A percentile compares a stretch with the other conserved stretches of the same genome.
phyloP scores from a whole-genome alignment of 495 filamentous ascomycete genomes.

The Tuber microsphaerosporum region DNA sequence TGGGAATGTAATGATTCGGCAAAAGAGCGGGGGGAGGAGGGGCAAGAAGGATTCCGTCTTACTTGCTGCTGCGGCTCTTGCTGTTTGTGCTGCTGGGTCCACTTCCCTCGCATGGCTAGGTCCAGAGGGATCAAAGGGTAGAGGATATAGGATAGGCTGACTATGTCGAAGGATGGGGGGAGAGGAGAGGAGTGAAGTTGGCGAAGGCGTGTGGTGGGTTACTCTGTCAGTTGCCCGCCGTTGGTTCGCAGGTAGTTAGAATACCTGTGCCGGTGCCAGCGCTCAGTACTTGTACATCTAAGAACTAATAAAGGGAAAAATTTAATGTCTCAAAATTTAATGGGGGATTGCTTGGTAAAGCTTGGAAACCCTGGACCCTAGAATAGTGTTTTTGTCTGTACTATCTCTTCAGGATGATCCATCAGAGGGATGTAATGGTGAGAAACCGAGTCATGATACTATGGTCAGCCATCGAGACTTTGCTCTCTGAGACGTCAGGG shows the following conservation, averaged over 20 bases:
- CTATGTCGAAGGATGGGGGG: neutral
- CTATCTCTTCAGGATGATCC: neutral
- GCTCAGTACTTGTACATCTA: neutral
- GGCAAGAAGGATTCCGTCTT: conserved; percentile 18
- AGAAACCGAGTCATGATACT: neutral
- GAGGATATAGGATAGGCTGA: neutral
- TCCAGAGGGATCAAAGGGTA: neutral
- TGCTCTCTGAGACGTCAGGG: neutral
- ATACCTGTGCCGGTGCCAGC: neutral
- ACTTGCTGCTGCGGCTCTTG: conserved; percentile 34
- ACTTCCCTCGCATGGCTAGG: conserved; percentile 31
- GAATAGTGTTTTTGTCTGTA: neutral
- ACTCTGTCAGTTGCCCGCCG: neutral
- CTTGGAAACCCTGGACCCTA: neutral
- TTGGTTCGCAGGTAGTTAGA: neutral
- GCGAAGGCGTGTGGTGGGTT: neutral
- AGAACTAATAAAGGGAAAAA: neutral
- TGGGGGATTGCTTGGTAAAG: neutral
- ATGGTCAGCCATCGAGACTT: neutral
- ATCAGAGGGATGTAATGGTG: neutral
- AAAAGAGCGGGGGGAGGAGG: conserved; percentile 3
- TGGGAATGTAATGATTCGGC: neutral
- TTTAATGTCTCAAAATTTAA: neutral
- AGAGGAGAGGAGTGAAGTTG: neutral
- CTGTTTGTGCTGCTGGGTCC: conserved; percentile 30